Conservation (phyloP, 441 rosid genomes). For the Dalechampia spathulata region DNA sequence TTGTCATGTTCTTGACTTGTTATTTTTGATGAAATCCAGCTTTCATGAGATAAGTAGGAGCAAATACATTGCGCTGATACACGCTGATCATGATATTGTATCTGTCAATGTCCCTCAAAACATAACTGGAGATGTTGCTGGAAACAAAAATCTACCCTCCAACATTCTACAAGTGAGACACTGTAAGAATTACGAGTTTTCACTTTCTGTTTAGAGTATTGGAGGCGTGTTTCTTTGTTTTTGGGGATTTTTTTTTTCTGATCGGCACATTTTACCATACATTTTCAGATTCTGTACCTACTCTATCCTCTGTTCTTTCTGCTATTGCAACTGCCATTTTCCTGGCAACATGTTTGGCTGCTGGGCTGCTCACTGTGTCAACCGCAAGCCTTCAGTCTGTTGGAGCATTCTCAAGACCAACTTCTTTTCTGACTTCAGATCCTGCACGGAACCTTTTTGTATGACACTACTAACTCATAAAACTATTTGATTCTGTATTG, state of each 20-base stretch:
- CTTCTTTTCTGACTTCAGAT: conserved; percentile 46
- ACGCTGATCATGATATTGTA: conserved; percentile 39
- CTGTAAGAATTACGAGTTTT: conserved; percentile 52
- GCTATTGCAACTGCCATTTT: conserved; percentile 48
- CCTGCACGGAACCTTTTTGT: conserved; percentile 83
- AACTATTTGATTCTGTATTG: neutral
- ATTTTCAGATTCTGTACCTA: conserved; percentile 58
- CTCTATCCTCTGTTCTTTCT: conserved; percentile 41
- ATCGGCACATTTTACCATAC: conserved; percentile 1
- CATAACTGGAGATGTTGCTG: conserved; percentile 76
- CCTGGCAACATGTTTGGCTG: conserved; percentile 46
- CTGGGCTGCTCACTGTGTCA: conserved; percentile 73
- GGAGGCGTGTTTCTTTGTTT: neutral
- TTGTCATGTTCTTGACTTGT: conserved; percentile 1
- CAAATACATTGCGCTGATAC: conserved; percentile 51
- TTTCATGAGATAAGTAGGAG: conserved; percentile 63
- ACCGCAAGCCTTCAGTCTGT: conserved; percentile 73
- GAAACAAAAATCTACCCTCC: conserved; percentile 72
- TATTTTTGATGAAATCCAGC: conserved; percentile 34
- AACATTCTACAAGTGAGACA: conserved; percentile 70
- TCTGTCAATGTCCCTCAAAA: conserved; percentile 66
- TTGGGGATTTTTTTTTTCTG: conserved; percentile 19
- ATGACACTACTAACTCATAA: conserved; percentile 24
- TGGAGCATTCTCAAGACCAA: conserved; percentile 56
- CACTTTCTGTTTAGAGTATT: no score